These are phyloP conservation scores for Backusella parvicylindrica DNA, from an alignment of 192 early-diverging fungal species.

Conservation along the genomic window DNA sequence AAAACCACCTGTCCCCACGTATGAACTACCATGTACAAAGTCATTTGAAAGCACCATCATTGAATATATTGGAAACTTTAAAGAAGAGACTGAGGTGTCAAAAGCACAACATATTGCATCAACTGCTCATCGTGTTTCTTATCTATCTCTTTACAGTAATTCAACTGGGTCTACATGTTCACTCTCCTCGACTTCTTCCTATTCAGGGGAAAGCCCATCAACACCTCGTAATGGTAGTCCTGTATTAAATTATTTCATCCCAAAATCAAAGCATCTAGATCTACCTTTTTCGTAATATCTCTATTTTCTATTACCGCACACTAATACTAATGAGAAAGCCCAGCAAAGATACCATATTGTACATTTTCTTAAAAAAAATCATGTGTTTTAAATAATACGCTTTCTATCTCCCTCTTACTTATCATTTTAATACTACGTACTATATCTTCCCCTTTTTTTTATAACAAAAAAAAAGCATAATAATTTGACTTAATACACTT, in stretches of 20 bases:
- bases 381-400: neutral
- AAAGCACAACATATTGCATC: neutral
- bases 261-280: neutral
- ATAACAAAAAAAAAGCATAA: neutral
- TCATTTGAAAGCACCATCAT: slow-evolving; percentile 11
- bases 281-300: neutral
- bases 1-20: neutral
- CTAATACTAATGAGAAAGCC: neutral
- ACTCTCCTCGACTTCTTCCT: slow-evolving; percentile 1
- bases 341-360: neutral
- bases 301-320: neutral
- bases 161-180: neutral
- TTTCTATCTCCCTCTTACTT: neutral
- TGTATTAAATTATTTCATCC: slow-evolving; percentile 3
- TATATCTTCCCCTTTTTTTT: neutral
- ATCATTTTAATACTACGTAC: neutral
- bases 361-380: neutral
- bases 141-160: neutral
- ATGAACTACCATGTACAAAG: neutral
- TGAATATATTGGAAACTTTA: neutral
- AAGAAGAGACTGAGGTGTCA: neutral
- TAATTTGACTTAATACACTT: neutral
- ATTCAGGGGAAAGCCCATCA: neutral
- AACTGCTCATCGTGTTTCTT: neutral
- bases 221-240: slow-evolving; percentile 11